Base-by-base conservation (phyloP, 1,284 basidiomycete species). In the Sanghuangporus baumii region DNA sequence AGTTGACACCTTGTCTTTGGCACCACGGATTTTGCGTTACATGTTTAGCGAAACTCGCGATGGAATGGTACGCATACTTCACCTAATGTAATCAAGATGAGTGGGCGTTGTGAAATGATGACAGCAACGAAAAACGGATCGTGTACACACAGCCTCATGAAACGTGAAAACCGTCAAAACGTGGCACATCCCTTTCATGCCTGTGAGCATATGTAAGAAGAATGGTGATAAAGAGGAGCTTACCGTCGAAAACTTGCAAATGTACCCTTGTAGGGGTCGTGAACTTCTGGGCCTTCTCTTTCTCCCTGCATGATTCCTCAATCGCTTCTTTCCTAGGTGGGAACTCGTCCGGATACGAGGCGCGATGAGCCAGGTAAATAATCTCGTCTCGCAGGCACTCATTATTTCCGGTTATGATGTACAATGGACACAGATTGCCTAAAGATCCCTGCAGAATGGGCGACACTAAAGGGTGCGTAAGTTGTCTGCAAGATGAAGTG, bases 351-450 rank as follows among this genome's bases (percentile, higher is more conserved):
- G 93, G 93, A 70, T 89, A 78, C 0, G 93, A 91, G 0, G 93
- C 92, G 65, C 91, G 88, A 73, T 95, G 93, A 0, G 93, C 92
- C 31, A 87, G 67, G 70, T 89, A 93, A 36, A 94, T 78, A 61
- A 92, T 88, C 74, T 95, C 92, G 71, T 96, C 93, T 9, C 89
- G 75, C 40, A 95, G 74, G 0, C 93, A 86, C 72, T 95, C 93
- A 11, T 85, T 84, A 69, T 94, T 82, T 0, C 93, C 91, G 1
- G 84, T 84, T 41, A 93, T 76, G 62, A 95, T 86, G 70, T 91
- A 91, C 18, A 95, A 73, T 1, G 93, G 93, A 3, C 90, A 91
- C 0, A 96, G 79, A 40, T 92, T 89, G 0, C 91, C 91, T 3
- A 95, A 75, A n/a, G 90, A 92, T 0, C 88, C 84, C 73, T 92